Evolutionary conservation across 208 protist genomes (phyloP), one percentile per base, ranked within the genome.

Genomic region (Trichomonas tenax): DNA sequence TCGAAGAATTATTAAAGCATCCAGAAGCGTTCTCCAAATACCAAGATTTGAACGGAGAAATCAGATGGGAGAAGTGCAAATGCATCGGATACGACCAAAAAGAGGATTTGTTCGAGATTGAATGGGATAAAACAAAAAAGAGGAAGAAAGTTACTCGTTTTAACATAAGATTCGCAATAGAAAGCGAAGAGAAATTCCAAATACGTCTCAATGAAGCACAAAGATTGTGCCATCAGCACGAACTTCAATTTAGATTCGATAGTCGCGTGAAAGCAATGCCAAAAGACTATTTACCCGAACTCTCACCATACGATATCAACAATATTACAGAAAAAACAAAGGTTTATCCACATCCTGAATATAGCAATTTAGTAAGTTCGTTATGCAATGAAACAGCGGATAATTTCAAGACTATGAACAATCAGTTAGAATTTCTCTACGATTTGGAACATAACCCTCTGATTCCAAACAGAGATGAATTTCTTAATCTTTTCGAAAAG

Each of bases 101-200:
- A 51, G n/a, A 48, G 0, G 44, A 93, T 48, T 34, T 93, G 34
- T 93, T 93, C 46, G 36, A 23, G 51, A 93, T 93, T 17, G 86
- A 93, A 93, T 93, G 86, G 86, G 40, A 34, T 41, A 51, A 48
- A 38, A 93, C 86, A 17, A 48, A 93, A n/a, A 93, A 93, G 45
- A 23, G 86, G n/a, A 93, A 93, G n/a, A 93, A 93, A 93, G 86
- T 93, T 93, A 26, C 86, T 38, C 40, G 86, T 48, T 93, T 41
- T 15, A 93, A 93, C 34, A n/a, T 93, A 48, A 23, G 86, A 38
- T 93, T 93, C 44, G 86, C 86, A n/a, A 93, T 93, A 34, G 86
- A 93, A 51, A 51, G 45, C 31, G 86, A 93, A 38, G 26, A 48
- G 26, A 38, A 38, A 93, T 93, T 93, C n/a, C 17, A 93, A 51